Evolutionary conservation across 1,284 basidiomycete species (phyloP).

Genomic region (Cutaneotrichosporon sp.): DNA sequence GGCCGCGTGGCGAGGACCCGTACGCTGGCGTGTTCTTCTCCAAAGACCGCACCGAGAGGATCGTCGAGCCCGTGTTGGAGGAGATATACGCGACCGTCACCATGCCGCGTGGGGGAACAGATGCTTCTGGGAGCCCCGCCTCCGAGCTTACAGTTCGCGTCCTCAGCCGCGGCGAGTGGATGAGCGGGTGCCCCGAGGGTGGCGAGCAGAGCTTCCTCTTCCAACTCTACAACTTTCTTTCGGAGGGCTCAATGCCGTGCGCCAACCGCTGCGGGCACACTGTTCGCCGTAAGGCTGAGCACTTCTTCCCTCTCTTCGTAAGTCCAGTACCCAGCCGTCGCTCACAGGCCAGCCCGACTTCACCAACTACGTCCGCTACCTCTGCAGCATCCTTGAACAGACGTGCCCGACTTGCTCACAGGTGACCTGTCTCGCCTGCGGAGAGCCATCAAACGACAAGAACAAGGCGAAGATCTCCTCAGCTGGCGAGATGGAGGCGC

Average conservation of each 20-base stretch:
- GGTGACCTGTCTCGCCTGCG: slow-evolving; percentile 79
- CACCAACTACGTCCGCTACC: slow-evolving; percentile 65
- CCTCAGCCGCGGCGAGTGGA: slow-evolving; percentile 88
- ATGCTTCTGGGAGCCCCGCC: slow-evolving; percentile 50
- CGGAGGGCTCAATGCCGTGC: slow-evolving; percentile 65
- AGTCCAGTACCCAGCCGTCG: slow-evolving; percentile 39
- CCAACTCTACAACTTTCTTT: slow-evolving; percentile 72
- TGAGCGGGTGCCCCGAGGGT: slow-evolving; percentile 92
- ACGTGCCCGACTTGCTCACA: slow-evolving; percentile 67
- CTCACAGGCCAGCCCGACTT: slow-evolving; percentile 66
- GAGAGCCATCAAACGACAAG: slow-evolving; percentile 57
- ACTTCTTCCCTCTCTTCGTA: slow-evolving; percentile 81
- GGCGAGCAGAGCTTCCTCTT: slow-evolving; percentile 84
- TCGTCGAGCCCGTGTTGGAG: slow-evolving; percentile 76
- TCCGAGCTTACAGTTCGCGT: slow-evolving; percentile 58
- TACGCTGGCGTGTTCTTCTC: slow-evolving; percentile 91
- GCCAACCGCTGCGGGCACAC: slow-evolving; percentile 69
- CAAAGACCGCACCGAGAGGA: slow-evolving; percentile 80
- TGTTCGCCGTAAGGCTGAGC: slow-evolving; percentile 63
- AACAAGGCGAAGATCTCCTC: slow-evolving; percentile 14
- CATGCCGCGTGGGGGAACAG: slow-evolving; percentile 20
- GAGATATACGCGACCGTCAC: slow-evolving; percentile 8
- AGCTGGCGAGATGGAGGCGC: slow-evolving; percentile 56
- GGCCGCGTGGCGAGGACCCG: slow-evolving; percentile 63
- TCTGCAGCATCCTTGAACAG: slow-evolving; percentile 62